Evolutionary conservation across 108 stramenopile species (phyloP).

Genomic region (Nitzschia sp.): DNA sequence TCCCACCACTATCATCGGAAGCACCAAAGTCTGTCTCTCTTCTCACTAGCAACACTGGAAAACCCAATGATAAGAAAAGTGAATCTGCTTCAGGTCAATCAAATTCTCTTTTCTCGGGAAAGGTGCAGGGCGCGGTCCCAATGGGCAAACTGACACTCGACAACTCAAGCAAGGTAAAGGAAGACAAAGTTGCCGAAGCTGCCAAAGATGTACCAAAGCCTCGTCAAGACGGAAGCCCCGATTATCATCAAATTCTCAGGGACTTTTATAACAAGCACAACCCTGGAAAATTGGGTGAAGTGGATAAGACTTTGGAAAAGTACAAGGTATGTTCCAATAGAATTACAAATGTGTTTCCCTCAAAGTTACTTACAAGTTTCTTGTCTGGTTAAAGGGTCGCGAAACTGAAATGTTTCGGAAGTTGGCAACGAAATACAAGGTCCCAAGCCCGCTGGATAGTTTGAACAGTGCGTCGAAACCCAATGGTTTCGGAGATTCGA

Average conservation of each 20-base stretch:
- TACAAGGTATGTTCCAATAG: conserved; percentile 56
- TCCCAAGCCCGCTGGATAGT: conserved; percentile 55
- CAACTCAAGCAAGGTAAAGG: no score
- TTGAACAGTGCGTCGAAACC: neutral
- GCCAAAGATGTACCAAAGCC: no score
- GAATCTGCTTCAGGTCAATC: no score
- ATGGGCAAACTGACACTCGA: no score
- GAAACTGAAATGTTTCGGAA: conserved; percentile 70
- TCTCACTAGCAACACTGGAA: neutral
- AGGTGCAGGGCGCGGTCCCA: no score
- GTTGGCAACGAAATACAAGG: conserved; percentile 63
- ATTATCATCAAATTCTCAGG: conserved; percentile 62
- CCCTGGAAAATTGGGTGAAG: conserved; percentile 65
- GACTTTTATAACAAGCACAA: conserved; percentile 69
- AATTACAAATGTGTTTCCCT: no score
- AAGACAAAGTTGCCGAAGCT: no score
- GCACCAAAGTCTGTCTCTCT: conserved; percentile 27
- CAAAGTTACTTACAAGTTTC: no score
- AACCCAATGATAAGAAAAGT: neutral
- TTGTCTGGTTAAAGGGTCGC: conserved; percentile 29
- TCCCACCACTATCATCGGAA: conserved; percentile 8
- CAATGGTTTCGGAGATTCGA: conserved; percentile 23
- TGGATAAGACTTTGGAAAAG: conserved; percentile 57
- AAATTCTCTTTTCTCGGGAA: no score
- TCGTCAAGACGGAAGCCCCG: conserved; percentile 4